These are phyloP conservation scores for Jaapia argillacea DNA, from an alignment of 768 basidiomycete species.

Conservation along the genomic window DNA sequence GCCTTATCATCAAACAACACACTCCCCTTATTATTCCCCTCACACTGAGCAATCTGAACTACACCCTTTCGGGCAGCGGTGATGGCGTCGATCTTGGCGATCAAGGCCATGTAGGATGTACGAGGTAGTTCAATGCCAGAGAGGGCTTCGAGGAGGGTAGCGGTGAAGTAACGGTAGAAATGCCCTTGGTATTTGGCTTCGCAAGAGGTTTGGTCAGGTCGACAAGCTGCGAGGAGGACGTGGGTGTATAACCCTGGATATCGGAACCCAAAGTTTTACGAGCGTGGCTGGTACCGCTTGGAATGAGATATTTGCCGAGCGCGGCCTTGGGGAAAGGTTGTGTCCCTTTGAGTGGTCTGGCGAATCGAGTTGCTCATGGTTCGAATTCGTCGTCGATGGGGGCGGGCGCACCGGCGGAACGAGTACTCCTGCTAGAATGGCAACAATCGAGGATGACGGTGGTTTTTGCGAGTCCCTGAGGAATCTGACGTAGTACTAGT, in stretches of 20 bases:
- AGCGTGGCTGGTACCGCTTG: background rate
- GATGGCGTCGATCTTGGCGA: background rate
- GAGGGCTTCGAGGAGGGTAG: background rate
- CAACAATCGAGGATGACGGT: background rate
- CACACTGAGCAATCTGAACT: background rate
- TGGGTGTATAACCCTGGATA: too few relatives aligned
- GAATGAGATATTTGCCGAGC: background rate
- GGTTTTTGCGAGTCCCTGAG: too few relatives aligned
- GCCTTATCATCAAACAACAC: background rate
- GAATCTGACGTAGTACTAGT: too few relatives aligned
- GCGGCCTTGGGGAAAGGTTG: background rate
- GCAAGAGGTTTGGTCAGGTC: too few relatives aligned
- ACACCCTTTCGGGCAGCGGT: too few relatives aligned
- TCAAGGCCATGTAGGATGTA: background rate
- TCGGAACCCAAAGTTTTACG: too few relatives aligned
- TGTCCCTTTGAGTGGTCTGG: background rate
- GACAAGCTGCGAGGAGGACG: background rate
- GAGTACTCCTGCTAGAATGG: background rate
- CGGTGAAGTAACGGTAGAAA: background rate
- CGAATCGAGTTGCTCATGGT: background rate
- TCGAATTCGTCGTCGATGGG: background rate
- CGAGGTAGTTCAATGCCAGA: background rate
- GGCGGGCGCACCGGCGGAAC: background rate
- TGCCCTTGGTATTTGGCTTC: background rate
- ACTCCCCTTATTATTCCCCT: background rate